Evolutionary conservation across 768 basidiomycete genomes (phyloP).

Genomic region (Leucogyrophana mollusca): DNA sequence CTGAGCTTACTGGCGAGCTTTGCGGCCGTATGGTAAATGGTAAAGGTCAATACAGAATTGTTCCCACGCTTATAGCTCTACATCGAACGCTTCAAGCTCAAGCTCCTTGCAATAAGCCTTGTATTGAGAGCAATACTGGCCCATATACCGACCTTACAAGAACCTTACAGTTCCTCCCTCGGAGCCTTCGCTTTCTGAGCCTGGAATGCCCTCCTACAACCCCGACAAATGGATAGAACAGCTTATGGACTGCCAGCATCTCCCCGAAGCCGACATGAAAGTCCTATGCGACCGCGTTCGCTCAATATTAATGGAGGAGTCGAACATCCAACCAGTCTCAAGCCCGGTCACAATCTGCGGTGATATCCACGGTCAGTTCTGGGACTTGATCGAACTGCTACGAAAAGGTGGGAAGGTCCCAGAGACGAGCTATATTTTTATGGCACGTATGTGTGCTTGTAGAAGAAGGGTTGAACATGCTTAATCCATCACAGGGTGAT

Average conservation of each 20-base stretch:
- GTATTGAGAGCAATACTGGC: too few relatives aligned
- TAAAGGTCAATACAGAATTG: too few relatives aligned
- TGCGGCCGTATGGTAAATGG: too few relatives aligned
- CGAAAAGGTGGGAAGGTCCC: conserved; percentile 84
- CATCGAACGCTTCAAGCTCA: too few relatives aligned
- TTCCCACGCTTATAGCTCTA: too few relatives aligned
- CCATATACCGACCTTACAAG: too few relatives aligned
- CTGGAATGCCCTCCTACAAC: conserved; percentile 37
- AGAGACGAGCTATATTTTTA: conserved; percentile 92
- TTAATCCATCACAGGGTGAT: conserved; percentile 67
- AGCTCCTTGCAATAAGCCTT: too few relatives aligned
- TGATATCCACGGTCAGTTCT: conserved; percentile 98
- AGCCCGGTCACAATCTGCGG: conserved; percentile 94
- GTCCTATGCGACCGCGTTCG: conserved; percentile 88
- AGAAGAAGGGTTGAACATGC: conserved; percentile 17
- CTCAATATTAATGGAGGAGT: conserved; percentile 90
- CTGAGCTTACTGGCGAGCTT: too few relatives aligned
- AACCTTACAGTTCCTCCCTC: too few relatives aligned
- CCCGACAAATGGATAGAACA: conserved; percentile 88
- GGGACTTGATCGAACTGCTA: conserved; percentile 91
- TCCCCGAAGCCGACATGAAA: conserved; percentile 92
- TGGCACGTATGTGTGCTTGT: conserved; percentile 67
- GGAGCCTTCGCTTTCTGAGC: too few relatives aligned
- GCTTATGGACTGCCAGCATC: conserved; percentile 81
- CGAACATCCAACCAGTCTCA: conserved; percentile 95